Base-by-base conservation (phyloP, 2,329 filamentous ascomycete genomes). In the Whalleya microplaca region DNA sequence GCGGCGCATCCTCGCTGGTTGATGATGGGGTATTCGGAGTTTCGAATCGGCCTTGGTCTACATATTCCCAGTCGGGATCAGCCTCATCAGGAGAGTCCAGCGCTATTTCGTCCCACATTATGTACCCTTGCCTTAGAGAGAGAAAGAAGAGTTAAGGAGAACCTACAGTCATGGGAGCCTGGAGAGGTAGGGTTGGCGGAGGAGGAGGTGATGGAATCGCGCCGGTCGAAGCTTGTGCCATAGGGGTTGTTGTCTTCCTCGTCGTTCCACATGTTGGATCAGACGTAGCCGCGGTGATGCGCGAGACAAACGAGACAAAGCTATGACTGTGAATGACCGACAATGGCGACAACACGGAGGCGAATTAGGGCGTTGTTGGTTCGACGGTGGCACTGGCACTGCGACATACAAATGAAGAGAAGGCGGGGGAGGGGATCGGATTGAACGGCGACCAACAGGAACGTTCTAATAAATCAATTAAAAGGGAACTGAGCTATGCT, bases 221-320 rank as follows among this genome's bases (percentile, higher is more conserved):
- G 87, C 68, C 90, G 89, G 74, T 95, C 91, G 78, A 96, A 97
- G 75, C 91, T 94, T 69, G 81, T 85, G 63, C 92, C 93, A 71
- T 98, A 97, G 4, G 94, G 94, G 74, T 98, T 98, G 78, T 98
- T 98, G 72, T 98, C 92, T 61, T 73, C 71, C 78, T 98, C 94
- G 80, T 98, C 93, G 83, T 97, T 96, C 94, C 94, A 98, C 94
- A 98, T 98, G 66, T 68, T 83, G 73, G 64, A 56, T 54, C 42
- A 47, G 49, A 58, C 53, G 48, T 44, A 48, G 46, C 51, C 19
- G 29, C 20, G 23, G 46, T 40, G 44, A 53, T 61, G 53, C 40
- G 32, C 19, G 21, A 23, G 40, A 58, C 53, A 55, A 56, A 64
- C 19, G 21, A 23, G 40, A 58, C 53, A 55, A 56, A 64, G 51